A percentile compares a stretch with the other conserved stretches of the same genome.
phyloP scores from a whole-genome alignment of 2,329 filamentous ascomycete species.

The Coleophoma crateriformis region DNA sequence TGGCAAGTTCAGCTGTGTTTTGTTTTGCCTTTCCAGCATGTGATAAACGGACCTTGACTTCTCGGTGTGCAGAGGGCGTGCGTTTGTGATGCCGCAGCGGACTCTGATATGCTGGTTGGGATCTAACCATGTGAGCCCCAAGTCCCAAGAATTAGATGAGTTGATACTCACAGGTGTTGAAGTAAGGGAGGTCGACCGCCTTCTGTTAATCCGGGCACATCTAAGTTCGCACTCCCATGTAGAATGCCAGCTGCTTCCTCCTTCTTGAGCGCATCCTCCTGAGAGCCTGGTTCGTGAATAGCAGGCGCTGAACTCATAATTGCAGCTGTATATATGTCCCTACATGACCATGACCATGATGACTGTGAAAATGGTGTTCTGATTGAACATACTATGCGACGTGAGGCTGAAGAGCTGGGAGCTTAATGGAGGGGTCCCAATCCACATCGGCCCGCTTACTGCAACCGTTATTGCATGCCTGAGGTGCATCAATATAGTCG shows the following conservation, averaged over 20 bases:
- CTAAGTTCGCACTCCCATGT: constrained; percentile 39
- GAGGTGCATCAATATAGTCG: no score
- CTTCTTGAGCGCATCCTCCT: constrained; percentile 17
- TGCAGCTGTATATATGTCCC: neutral
- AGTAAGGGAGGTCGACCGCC: constrained; percentile 31
- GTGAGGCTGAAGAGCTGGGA: constrained; percentile 3
- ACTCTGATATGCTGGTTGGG: constrained; percentile 41
- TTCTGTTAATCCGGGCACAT: constrained; percentile 33
- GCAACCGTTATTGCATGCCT: no score
- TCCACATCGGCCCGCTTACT: no score
- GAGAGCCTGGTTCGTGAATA: constrained; percentile 12
- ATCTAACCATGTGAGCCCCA: constrained; percentile 31
- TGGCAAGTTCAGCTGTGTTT: constrained; percentile 27
- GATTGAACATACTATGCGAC: neutral
- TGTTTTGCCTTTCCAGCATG: no score
- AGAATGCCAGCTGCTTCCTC: constrained; percentile 32
- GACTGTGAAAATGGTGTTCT: no score
- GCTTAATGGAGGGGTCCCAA: neutral
- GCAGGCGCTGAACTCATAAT: constrained; percentile 13
- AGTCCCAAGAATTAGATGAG: constrained; percentile 28
- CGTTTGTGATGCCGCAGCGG: constrained; percentile 62
- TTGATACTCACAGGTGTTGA: constrained; percentile 19
- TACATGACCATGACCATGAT: constrained; percentile 9
- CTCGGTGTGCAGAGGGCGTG: constrained; percentile 51
- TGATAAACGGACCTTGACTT: constrained; percentile 49